Conservation (phyloP, 1,284 basidiomycete genomes). For the Irpex sp. region DNA sequence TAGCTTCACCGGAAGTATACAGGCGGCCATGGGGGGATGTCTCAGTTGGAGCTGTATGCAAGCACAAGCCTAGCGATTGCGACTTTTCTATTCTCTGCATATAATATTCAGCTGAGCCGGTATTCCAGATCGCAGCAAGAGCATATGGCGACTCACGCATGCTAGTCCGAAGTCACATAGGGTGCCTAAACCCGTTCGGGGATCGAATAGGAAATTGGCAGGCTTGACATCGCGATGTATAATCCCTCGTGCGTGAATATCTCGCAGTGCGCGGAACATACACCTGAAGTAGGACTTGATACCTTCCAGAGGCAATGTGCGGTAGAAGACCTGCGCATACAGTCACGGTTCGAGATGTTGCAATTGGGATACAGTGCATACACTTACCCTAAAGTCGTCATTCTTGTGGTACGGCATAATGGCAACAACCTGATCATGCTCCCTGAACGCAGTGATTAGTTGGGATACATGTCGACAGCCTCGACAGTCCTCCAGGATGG, state of each 20-base stretch:
- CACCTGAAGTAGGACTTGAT: conserved; percentile 90
- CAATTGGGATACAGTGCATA: background rate
- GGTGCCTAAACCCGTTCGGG: conserved; percentile 79
- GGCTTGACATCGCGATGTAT: conserved; percentile 99
- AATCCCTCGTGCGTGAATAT: conserved; percentile 85
- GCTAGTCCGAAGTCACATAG: conserved; percentile 96
- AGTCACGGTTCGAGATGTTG: conserved; percentile 8
- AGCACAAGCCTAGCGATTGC: conserved; percentile 53
- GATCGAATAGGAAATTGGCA: conserved; percentile 96
- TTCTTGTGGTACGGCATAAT: conserved; percentile 94
- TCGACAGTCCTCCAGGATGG: conserved; percentile 86
- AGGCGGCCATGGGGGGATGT: conserved; percentile 67
- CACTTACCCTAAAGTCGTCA: conserved; percentile 86
- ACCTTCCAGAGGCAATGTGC: conserved; percentile 63
- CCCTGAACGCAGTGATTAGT: conserved; percentile 91
- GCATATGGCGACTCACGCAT: conserved; percentile 52
- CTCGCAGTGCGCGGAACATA: conserved; percentile 86
- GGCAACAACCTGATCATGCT: conserved; percentile 90
- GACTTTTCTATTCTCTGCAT: conserved; percentile 55
- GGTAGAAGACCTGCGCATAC: conserved; percentile 66
- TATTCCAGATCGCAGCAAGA: background rate
- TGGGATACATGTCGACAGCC: conserved; percentile 86
- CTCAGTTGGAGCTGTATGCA: conserved; percentile 65
- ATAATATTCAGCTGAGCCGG: background rate
- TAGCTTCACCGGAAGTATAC: conserved; percentile 29